Conservation (phyloP, 306 rosid genomes). For the Cicer arietinum region DNA sequence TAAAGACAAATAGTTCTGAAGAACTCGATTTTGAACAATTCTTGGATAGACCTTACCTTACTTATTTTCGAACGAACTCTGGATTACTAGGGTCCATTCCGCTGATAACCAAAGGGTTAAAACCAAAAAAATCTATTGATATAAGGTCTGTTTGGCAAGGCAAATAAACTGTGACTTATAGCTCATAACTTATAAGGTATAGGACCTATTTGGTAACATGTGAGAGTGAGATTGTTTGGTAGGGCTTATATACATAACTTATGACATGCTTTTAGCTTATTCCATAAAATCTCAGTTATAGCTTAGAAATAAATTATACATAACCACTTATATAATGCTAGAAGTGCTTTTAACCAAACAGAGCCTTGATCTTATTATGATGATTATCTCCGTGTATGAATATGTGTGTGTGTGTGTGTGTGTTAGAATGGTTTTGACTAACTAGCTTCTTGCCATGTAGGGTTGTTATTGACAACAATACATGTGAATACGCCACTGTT, state of each 20-base stretch:
- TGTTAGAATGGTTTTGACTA: slow-evolving; percentile 29
- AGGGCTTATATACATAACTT: too few relatives aligned
- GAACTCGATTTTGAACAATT: neutral
- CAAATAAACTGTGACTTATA: too few relatives aligned
- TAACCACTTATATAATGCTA: too few relatives aligned
- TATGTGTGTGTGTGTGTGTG: slow-evolving; percentile 23
- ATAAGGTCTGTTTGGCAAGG: too few relatives aligned
- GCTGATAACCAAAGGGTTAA: neutral
- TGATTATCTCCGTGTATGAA: slow-evolving; percentile 36
- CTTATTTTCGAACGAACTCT: neutral
- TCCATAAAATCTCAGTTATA: too few relatives aligned
- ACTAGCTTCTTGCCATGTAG: slow-evolving; percentile 57
- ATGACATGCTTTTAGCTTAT: too few relatives aligned
- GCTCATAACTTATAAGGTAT: too few relatives aligned
- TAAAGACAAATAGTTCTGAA: neutral
- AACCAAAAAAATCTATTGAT: neutral
- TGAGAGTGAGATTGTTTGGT: too few relatives aligned
- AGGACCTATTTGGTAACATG: too few relatives aligned
- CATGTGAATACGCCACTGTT: slow-evolving; percentile 78
- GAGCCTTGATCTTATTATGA: neutral
- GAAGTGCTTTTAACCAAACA: too few relatives aligned
- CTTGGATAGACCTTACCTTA: neutral
- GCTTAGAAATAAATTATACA: too few relatives aligned
- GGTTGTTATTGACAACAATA: slow-evolving; percentile 88
- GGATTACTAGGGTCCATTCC: neutral